A percentile compares a stretch with the other conserved stretches of the same genome.
These are phyloP conservation scores for Sarocladium strictum DNA, from an alignment of 2,329 filamentous ascomycete genomes.

Conservation along the genomic window DNA sequence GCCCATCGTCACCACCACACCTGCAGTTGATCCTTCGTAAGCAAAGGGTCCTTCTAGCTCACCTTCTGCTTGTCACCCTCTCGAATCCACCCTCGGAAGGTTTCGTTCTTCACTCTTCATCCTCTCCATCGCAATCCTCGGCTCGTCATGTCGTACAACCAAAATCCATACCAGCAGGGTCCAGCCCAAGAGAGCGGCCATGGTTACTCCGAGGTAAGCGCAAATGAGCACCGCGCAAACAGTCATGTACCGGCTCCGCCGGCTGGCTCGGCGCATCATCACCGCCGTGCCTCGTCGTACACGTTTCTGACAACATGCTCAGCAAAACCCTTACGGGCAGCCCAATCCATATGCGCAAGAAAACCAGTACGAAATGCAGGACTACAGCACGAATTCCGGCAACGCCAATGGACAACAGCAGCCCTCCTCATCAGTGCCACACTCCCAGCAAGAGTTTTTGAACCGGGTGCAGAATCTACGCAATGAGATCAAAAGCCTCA, in stretches of 20 bases:
- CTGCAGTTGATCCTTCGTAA: neutral
- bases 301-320: constrained; percentile 4
- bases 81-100: neutral
- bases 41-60: neutral
- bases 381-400: constrained; percentile 34
- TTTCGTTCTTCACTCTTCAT: constrained; percentile 15
- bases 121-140: constrained; percentile 13
- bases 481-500: constrained; percentile 60
- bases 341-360: constrained; percentile 25
- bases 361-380: constrained; percentile 50
- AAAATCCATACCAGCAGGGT: constrained; percentile 58
- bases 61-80: neutral
- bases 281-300: neutral
- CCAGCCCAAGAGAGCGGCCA: constrained; percentile 42
- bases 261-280: constrained; percentile 5
- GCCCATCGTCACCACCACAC: constrained; percentile 4
- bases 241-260: neutral
- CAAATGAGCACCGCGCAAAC: neutral
- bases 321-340: constrained; percentile 12
- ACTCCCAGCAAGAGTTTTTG: constrained; percentile 61
- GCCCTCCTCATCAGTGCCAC: constrained; percentile 26
- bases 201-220: constrained; percentile 39
- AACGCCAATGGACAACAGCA: constrained; percentile 7
- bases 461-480: constrained; percentile 60
- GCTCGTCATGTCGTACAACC: constrained; percentile 54